Base-by-base conservation (phyloP, 108 stramenopile species). In the Licmophora abbreviata region DNA sequence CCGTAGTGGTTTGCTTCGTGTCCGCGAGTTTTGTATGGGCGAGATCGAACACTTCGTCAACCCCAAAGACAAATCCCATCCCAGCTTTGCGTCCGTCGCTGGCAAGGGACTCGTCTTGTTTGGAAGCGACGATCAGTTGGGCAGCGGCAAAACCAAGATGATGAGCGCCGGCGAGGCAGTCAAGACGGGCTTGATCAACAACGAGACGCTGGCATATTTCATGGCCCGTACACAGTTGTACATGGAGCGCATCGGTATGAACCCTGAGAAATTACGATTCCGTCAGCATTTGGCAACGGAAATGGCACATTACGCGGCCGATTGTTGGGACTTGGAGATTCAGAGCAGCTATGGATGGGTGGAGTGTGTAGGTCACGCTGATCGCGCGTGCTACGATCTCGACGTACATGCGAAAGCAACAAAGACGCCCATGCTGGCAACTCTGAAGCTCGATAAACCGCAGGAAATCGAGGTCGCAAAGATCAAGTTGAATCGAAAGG, bases 301-400 rank as follows among this genome's bases (percentile, higher is more conserved):
- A 83, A 99, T 99, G 99, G 97, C 99, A 9, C 99, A 99, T 72
- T 99, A 99, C 59, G 99, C 97, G 8, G 86, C 88, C 31, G 99
- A 99, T 76, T 99, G 99, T 78, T 99, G 99, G 99, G 99, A 99
- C 74, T 74, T 97, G 58, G 99, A 99, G 79, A 97, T 99, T 52
- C 59, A 97, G 66, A 83, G 85, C 17, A 80, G 85, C 25, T 96
- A 95, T 67, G 99, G 99, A 36, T 99, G 99, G 99, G 88, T 95
- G 12, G 99, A 99, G 61, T 99, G 99, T 61, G 99, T 97, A 18
- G 99, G 99, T 22, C 99, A 99, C 70, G 99, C 99, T 5, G 99
- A 99, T 74, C 88, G 99, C 58, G 90, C 96, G 10, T 97, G 96
- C 59, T 99, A 98, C 63, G 99, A 99, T 70, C 76, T 99, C 48